phyloP scores from a whole-genome alignment of 129 eudicot genomes.

The Chrysanthemum seticuspe region DNA sequence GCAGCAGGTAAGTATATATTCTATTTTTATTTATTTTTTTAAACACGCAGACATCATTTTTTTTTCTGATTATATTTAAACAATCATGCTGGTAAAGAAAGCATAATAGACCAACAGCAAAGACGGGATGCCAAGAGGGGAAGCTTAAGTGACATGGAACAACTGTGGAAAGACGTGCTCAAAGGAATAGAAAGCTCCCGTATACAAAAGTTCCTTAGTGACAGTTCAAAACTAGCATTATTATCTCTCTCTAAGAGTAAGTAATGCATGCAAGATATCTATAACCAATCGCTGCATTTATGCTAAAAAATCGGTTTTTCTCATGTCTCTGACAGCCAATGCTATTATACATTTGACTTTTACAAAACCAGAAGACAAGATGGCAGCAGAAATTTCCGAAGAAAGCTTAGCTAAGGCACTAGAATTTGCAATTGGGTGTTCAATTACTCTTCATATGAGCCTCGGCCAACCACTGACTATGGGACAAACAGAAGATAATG shows the following conservation, averaged over 20 bases:
- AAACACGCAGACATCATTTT: too few relatives aligned
- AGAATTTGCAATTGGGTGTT: slow-evolving; percentile 35
- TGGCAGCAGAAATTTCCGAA: slow-evolving; percentile 33
- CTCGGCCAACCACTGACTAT: slow-evolving; percentile 6
- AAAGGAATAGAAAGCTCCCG: slow-evolving; percentile 24
- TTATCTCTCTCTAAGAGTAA: slow-evolving; percentile 36
- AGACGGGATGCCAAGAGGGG: slow-evolving; percentile 19
- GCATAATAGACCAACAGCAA: slow-evolving; percentile 19
- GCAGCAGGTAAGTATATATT: not conserved
- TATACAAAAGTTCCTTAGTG: slow-evolving; percentile 26
- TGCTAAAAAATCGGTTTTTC: not conserved
- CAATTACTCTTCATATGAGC: slow-evolving; percentile 34
- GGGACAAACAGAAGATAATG: not conserved
- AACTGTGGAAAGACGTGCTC: slow-evolving; percentile 31
- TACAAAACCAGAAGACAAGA: slow-evolving; percentile 31
- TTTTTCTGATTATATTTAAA: too few relatives aligned
- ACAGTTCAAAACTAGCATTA: slow-evolving; percentile 31
- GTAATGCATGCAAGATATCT: slow-evolving; percentile 6
- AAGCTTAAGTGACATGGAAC: slow-evolving; percentile 33
- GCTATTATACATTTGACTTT: slow-evolving; percentile 36
- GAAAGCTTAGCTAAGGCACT: slow-evolving; percentile 33
- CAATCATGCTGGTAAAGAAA: slow-evolving; percentile 20
- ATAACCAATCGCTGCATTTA: not conserved
- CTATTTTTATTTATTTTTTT: too few relatives aligned
- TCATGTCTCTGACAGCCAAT: slow-evolving; percentile 25